Evolutionary conservation across 1,284 basidiomycete genomes (phyloP), one percentile per base, ranked within the genome.

Genomic region (Tylopilus sp.): DNA sequence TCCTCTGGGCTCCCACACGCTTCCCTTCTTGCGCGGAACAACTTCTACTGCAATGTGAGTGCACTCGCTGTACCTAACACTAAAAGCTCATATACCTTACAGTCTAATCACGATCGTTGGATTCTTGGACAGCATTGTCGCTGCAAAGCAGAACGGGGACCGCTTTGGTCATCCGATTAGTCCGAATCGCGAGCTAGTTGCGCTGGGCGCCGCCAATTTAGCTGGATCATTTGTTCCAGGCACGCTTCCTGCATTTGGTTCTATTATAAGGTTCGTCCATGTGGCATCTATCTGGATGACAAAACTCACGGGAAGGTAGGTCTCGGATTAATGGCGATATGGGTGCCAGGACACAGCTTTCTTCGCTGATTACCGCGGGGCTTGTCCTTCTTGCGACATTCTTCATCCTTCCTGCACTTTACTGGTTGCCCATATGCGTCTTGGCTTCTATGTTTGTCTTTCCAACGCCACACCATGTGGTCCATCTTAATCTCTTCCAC

Each of bases 111-210:
- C 85, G 2, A 77, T 91, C 28, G 76, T 88, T 15, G 90, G 89
- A 0, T 88, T 86, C 65, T 68, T 92, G 46, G 91, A 93, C 62
- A 85, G 82, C 56, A 90, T 91, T 51, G 87, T 90, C 2, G 84
- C 88, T 1, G 90, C 89, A 3, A 93, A 96, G 62, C 91, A 94
- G 65, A 93, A 89, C 56, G 82, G 83, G 0, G 78, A 83, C 4
- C 81, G 83, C 21, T 95, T 86, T 62, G 88, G 90, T 2, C 87
- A 97, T 66, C 80, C 87, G 0, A 89, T 97, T 59, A 89, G 86
- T 57, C 91, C 94, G 0, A 96, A 96, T 64, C 83, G 94, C 34
- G 94, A 97, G 65, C 75, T 94, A 2, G 91, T 93, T 36, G 91
- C 91, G 0, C 72, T 94, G n/a, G 85, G 91, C 42, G 82, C 86